Evolutionary conservation across 179 eudicot species (phyloP), one percentile per base, ranked within the genome.

Genomic region (Beta lomatogona): DNA sequence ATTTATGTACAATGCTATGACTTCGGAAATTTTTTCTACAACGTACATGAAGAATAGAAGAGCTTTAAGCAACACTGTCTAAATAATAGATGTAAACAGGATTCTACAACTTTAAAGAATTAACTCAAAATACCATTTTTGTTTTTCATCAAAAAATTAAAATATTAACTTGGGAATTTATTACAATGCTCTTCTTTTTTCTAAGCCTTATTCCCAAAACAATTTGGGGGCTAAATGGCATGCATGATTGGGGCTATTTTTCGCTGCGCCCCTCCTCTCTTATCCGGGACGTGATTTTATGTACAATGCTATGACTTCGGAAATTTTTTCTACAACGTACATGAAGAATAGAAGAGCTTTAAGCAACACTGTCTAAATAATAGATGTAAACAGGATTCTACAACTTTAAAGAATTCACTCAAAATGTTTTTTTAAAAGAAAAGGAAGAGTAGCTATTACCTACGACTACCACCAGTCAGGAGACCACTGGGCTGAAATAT

Each of bases 401-500:
- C 75, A 75, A n/a, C 61, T 50, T 48, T 21, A 75, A 44, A 44
- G 22, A 57, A 31, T 14, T 11, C 68, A 73, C 57, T 54, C 61
- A 31, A 45, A 52, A 36, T 36, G 41, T 36, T 36, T 36, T 36
- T 36, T 48, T 15, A 11, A 55, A 58, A 5, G 78, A 77, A 57
- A 50, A 54, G 28, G 46, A 55, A 72, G 75, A 71, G 4, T 6
- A 73, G 58, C 70, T 9, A 71, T 52, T 79, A 97, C 99, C 91
- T 92, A 86, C 97, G 97, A 87, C 98, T 94, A 73, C 99, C 99
- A 87, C 99, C 99, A 67, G 98, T 95, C 76, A 97, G 86, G 83
- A 95, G 93, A 82, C 99, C 99, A 87, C 98, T 92, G 73, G 99
- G 99, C 86, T 93, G 97, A 91, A 93, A 95, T 77, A 97, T 82